Conservation (phyloP, 1,284 basidiomycete genomes). For the Cryptococcus amylolentus region DNA sequence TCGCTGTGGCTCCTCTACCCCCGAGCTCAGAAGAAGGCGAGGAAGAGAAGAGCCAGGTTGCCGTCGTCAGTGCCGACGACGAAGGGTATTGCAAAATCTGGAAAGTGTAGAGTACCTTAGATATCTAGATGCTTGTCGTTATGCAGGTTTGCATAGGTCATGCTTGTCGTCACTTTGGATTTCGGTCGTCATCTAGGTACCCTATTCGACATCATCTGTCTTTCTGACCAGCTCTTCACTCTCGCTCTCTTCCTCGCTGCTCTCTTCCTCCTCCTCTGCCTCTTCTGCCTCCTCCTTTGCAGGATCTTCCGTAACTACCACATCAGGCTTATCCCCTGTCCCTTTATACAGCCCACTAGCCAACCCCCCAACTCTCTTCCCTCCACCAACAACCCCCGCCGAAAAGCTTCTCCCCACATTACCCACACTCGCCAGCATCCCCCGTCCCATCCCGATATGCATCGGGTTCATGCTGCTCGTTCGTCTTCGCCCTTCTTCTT, state of each 20-base stretch:
- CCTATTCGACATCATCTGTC: conserved; percentile 18
- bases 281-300: neutral
- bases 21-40: no score
- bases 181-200: neutral
- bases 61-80: conserved; percentile 77
- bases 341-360: conserved; percentile 19
- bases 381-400: conserved; percentile 32
- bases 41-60: conserved; percentile 31
- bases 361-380: conserved; percentile 25
- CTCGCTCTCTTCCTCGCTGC: neutral
- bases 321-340: conserved; percentile 1
- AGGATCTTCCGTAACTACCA: neutral
- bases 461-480: neutral
- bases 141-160: neutral
- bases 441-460: neutral
- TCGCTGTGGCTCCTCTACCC: conserved; percentile 58
- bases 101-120: conserved; percentile 26
- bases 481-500: neutral
- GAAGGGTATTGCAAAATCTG: conserved; percentile 76
- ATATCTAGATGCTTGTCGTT: neutral
- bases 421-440: conserved; percentile 21
- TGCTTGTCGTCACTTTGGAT: neutral
- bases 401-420: conserved; percentile 34
- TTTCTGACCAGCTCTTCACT: conserved; percentile 1
- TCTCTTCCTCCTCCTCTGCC: neutral